Base-by-base conservation (phyloP, 2,329 filamentous ascomycete genomes). In the Nigrospora osmanthi region DNA sequence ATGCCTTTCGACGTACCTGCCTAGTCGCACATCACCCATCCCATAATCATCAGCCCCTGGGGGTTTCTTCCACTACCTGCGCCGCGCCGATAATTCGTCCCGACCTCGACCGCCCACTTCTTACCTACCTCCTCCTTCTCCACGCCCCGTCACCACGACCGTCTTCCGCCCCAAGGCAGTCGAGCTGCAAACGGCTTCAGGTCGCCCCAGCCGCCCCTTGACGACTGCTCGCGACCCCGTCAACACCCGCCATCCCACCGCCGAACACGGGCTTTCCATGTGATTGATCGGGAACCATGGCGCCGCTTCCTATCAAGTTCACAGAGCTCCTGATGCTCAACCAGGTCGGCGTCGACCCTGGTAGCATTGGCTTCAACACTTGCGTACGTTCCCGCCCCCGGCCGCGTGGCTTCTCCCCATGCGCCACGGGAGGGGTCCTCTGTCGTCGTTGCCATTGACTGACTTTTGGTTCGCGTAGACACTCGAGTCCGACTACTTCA, bases 401-500 rank as follows among this genome's bases (percentile, higher is more conserved):
- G 19, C 38, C 36, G 23, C 23, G 23, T 28, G 23, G 6, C 23
- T 10, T 28, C 23, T 28, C 23, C 19, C 7, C 19, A 7, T 28
- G 23, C 23, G 23, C 23, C 23, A 28, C 23, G 7, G 7, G 23
- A 10, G 23, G 7, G 6, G n/a, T n/a, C n/a, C 23, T 28, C 23
- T 28, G n/a, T 28, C 23, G 23, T 16, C 32, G n/a, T 45, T 48
- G 53, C 43, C 39, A 46, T 56, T 58, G 54, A 58, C 49, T 32
- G 17, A 30, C 35, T 28, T 40, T 41, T 30, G n/a, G 38, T 47
- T 36, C 19, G n/a, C 38, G 50, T 51, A 96, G 90, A 98, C 93
- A 67, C 80, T 98, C 72, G 93, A 98, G 78, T 98, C 93, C 64
- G 93, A 98, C 70, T 80, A 85, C 64, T 98, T 85, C 70, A 87